phyloP scores from a whole-genome alignment of 106 monocot species.

The Cymbidium sinense region DNA sequence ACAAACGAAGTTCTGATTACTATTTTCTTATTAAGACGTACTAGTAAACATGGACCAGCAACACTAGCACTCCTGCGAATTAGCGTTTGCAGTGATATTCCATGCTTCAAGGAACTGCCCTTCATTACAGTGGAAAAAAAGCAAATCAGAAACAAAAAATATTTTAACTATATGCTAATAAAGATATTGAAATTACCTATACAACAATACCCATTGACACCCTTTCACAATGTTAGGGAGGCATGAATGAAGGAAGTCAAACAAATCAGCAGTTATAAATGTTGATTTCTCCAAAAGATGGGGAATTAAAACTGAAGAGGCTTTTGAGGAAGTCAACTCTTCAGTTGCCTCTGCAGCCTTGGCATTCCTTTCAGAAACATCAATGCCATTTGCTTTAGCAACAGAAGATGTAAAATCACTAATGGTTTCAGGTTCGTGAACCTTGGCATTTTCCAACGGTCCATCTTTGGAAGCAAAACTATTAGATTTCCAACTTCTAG shows the following conservation, averaged over 20 bases:
- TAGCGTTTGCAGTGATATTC: constrained; percentile 84
- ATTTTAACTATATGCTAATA: neutral
- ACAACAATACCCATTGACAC: constrained; percentile 79
- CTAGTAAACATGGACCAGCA: constrained; percentile 70
- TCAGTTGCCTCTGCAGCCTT: constrained; percentile 19
- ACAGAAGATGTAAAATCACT: neutral
- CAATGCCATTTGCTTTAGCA: constrained; percentile 9
- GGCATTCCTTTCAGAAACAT: constrained; percentile 14
- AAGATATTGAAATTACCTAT: constrained; percentile 47
- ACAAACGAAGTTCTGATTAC: neutral
- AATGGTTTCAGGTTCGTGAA: constrained; percentile 26
- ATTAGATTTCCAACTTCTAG: constrained; percentile 37
- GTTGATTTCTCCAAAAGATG: constrained; percentile 53
- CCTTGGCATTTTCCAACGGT: constrained; percentile 15
- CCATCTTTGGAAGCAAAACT: constrained; percentile 24
- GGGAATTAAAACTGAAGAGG: constrained; percentile 16
- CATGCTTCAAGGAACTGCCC: constrained; percentile 91
- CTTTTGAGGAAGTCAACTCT: neutral
- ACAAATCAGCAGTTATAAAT: constrained; percentile 60
- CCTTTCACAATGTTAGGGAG: constrained; percentile 89
- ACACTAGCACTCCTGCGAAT: constrained; percentile 57
- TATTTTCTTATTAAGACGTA: constrained; percentile 24
- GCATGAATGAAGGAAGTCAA: constrained; percentile 68
- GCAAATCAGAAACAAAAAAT: constrained; percentile 3
- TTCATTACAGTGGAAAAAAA: constrained; percentile 34